Conservation (phyloP, 1,284 basidiomycete species). For the Stereum hirsutum region DNA sequence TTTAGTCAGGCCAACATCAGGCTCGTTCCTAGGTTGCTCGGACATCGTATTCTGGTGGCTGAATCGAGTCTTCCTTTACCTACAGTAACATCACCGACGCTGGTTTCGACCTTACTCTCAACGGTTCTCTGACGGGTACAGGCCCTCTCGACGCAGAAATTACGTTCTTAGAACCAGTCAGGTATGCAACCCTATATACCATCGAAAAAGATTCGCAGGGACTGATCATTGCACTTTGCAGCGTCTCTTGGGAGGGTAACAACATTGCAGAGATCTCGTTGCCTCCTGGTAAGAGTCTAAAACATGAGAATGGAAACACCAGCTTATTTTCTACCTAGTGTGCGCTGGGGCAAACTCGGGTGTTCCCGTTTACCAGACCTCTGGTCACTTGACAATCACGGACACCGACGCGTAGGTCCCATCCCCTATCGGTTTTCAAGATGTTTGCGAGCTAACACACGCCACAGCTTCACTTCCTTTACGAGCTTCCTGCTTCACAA, state of each 20-base stretch:
- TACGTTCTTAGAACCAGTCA: constrained; percentile 49
- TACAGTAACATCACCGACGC: constrained; percentile 43
- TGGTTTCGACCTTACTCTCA: constrained; percentile 52
- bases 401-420: constrained; percentile 35
- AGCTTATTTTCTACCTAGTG: constrained; percentile 28
- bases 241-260: constrained; percentile 59
- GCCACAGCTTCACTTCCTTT: constrained; percentile 66
- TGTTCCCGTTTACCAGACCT: constrained; percentile 53
- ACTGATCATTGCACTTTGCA: constrained; percentile 14
- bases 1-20: constrained; percentile 60
- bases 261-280: constrained; percentile 54
- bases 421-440: neutral
- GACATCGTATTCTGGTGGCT: neutral
- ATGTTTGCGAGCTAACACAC: no score
- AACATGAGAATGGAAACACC: no score
- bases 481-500: constrained; percentile 62
- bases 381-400: constrained; percentile 43
- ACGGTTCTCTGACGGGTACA: constrained; percentile 48
- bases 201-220: no score
- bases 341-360: constrained; percentile 63
- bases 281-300: neutral
- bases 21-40: constrained; percentile 22
- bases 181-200: constrained; percentile 20
- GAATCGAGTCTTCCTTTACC: neutral
- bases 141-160: constrained; percentile 63